Evolutionary conservation across 139 green algal species (phyloP), one percentile per base, ranked within the genome.

Genomic region (Limnomonas spitsbergensis): DNA sequence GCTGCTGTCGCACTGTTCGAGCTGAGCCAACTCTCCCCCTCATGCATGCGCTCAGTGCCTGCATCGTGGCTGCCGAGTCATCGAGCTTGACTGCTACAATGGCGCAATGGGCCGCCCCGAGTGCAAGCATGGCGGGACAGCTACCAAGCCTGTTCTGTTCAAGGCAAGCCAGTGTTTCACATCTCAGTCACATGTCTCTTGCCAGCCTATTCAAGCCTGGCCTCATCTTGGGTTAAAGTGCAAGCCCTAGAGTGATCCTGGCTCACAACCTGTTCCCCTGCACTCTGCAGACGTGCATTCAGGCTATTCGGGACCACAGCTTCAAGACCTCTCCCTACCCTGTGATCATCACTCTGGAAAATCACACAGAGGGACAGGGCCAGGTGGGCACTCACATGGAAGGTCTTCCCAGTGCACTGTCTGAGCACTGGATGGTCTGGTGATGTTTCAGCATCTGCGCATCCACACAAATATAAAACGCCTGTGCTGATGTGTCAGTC

Each of bases 21-120:
- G n/a, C n/a, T n/a, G n/a, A n/a, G n/a, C n/a, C n/a, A n/a, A n/a
- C n/a, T n/a, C n/a, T n/a, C n/a, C n/a, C n/a, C 20, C 61, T 20
- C 26, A 39, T 37, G 29, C 61, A 72, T 37, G 29, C 61, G 24
- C 29, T 34, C 61, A 72, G 93, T 94, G 95, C 98, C 80, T 95
- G 95, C 6, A 72, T 36, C 29, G 27, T 7, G 56, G 69, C 9
- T 87, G 82, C 70, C 82, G 82, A 2, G 78, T 84, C 0, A 69
- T 87, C 7, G 79, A 87, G 79, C 79, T 87, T 31, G 82, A 87
- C 26, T 38, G 66, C 1, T 87, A 87, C 82, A 80, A 87, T 38
- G 37, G 71, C 39, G 3, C 4, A 0, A 36, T 24, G 20, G 66
- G 54, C 27, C 72, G 73, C 0, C 82, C 82, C 0, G 36, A 79